Conservation (phyloP, 768 basidiomycete genomes). For the Leccinum longicurvipes region DNA sequence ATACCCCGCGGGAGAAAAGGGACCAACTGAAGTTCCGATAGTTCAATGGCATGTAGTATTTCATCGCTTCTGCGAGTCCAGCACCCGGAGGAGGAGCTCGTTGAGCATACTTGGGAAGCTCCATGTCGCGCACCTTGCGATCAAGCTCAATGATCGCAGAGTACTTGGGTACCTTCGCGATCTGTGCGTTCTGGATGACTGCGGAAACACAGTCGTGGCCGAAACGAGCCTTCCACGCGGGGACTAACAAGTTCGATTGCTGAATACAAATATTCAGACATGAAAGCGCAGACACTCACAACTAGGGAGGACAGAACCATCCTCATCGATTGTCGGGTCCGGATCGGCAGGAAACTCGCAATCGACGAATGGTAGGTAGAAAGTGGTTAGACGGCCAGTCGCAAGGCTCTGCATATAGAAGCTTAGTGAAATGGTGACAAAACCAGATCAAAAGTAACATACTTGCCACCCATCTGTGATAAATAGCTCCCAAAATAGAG, state of each 20-base stretch:
- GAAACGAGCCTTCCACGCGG: constrained; percentile 68
- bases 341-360: constrained; percentile 64
- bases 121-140: constrained; percentile 64
- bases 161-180: constrained; percentile 60
- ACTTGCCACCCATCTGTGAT: constrained; percentile 78
- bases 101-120: constrained; percentile 59
- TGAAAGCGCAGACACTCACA: constrained; percentile 41
- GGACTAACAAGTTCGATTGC: constrained; percentile 38
- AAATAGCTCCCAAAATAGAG: constrained; percentile 72
- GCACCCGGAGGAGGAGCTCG: constrained; percentile 45
- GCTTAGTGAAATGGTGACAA: neutral
- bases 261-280: neutral
- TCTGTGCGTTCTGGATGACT: constrained; percentile 67
- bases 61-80: constrained; percentile 63
- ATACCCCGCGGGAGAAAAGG: neutral
- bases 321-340: constrained; percentile 54
- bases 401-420: constrained; percentile 51
- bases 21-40: constrained; percentile 66
- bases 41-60: constrained; percentile 70
- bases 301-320: constrained; percentile 54
- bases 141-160: constrained; percentile 62
- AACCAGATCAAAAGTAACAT: constrained; percentile 10
- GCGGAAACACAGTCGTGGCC: constrained; percentile 62
- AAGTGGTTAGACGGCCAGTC: constrained; percentile 65
- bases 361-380: constrained; percentile 69